phyloP scores from a whole-genome alignment of 805 yeast genomes.

The Schwanniomyces vanrijiae region DNA sequence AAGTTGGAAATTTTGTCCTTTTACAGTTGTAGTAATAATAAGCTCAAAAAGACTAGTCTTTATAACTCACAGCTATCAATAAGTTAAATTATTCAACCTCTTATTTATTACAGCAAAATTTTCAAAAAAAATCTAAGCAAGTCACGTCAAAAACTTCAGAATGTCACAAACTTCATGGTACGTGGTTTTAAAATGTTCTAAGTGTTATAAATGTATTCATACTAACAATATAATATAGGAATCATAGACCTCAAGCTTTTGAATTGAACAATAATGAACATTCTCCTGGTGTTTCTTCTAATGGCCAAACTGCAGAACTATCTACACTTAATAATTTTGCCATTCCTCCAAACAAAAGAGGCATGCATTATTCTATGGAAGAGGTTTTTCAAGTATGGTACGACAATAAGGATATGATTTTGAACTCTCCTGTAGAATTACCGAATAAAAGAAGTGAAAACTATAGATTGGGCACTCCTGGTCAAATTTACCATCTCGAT shows the following conservation, averaged over 20 bases:
- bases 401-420: conserved; percentile 26
- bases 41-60: background rate
- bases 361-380: conserved; percentile 47
- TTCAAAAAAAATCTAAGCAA: background rate
- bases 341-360: conserved; percentile 39
- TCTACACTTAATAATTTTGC: conserved; percentile 4
- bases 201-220: background rate
- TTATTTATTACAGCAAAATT: background rate
- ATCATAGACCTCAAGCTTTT: conserved; percentile 5
- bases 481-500: conserved; percentile 37
- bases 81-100: background rate
- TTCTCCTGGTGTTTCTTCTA: background rate
- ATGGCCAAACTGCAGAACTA: background rate
- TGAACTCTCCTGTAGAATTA: conserved; percentile 11
- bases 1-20: background rate
- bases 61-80: background rate
- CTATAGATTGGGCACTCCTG: conserved; percentile 31
- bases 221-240: conserved; percentile 4
- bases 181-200: background rate
- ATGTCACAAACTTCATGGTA: conserved; percentile 13
- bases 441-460: conserved; percentile 18
- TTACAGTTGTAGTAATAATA: background rate
- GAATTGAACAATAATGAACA: background rate
- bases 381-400: conserved; percentile 57
- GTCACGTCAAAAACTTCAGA: background rate